phyloP scores from a whole-genome alignment of 345 rosid species.

The thale cress (Arabidopsis thaliana) region DNA sequence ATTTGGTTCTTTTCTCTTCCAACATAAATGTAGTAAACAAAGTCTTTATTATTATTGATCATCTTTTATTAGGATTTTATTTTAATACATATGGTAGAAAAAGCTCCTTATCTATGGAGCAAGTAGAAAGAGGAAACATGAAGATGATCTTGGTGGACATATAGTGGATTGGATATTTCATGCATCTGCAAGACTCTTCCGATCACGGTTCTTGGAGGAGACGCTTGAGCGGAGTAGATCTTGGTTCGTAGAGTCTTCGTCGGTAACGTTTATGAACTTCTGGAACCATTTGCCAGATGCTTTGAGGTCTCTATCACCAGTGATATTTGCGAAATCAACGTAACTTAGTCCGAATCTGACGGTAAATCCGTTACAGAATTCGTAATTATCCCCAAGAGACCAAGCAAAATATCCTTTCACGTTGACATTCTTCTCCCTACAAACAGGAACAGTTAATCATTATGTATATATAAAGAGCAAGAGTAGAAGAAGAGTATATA shows the following conservation, averaged over 20 bases:
- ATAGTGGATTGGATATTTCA: conserved; percentile 13
- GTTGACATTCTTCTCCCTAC: conserved; percentile 8
- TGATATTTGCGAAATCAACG: not conserved
- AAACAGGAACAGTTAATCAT: not conserved
- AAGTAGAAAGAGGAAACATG: conserved; percentile 7
- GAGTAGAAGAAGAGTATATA: not conserved
- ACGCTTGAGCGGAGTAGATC: conserved; percentile 3
- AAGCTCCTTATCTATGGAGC: conserved; percentile 28
- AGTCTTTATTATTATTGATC: not conserved
- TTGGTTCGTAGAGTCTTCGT: not conserved
- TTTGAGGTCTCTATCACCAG: conserved; percentile 35
- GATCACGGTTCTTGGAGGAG: not conserved
- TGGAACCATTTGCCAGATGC: conserved; percentile 27
- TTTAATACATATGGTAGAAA: not conserved
- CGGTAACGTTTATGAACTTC: not conserved
- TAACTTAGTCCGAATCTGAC: conserved; percentile 36
- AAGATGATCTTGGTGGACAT: conserved; percentile 10
- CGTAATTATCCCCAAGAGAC: conserved; percentile 37
- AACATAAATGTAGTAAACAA: not conserved
- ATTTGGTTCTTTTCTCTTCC: too few species aligned
- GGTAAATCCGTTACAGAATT: conserved; percentile 23
- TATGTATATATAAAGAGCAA: not conserved
- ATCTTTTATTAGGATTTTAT: not conserved
- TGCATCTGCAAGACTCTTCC: not conserved
- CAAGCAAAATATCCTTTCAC: conserved; percentile 36